Percentiles rank a stretch among this genome's conserved stretches.
Conservation (phyloP, 371 early-diverging fungal species). For the Mucor plumbeus region DNA sequence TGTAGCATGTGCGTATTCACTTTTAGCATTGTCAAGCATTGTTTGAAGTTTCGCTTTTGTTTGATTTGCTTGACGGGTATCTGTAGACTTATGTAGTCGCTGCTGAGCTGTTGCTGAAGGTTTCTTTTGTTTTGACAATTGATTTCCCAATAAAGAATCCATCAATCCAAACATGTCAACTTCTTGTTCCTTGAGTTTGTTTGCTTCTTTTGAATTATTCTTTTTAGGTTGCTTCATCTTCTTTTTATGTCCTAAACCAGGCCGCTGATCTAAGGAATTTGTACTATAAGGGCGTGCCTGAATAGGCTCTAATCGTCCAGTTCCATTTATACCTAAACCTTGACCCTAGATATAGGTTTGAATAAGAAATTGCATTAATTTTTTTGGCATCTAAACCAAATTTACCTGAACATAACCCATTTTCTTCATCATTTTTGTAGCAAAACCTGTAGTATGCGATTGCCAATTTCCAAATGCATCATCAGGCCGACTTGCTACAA, state of each 20-base stretch:
- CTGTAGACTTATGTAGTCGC: neutral
- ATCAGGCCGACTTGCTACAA: neutral
- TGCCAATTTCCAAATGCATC: conserved; percentile 33
- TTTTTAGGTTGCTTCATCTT: neutral
- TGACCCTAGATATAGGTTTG: conserved; percentile 22
- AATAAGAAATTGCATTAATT: too few relatives aligned
- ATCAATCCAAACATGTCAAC: conserved; percentile 25
- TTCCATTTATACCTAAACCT: conserved; percentile 35
- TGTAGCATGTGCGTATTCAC: conserved; percentile 14
- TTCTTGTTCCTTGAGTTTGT: conserved; percentile 1
- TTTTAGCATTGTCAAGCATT: conserved; percentile 17
- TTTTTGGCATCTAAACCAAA: too few relatives aligned
- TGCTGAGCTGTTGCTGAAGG: neutral
- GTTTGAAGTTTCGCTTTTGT: conserved; percentile 24
- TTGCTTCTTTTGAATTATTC: conserved; percentile 7
- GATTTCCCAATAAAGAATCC: conserved; percentile 20
- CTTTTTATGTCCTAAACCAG: conserved; percentile 17
- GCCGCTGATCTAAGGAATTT: conserved; percentile 1
- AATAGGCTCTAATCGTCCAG: conserved; percentile 34
- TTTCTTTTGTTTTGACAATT: neutral
- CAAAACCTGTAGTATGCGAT: conserved; percentile 44
- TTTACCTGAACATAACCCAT: conserved; percentile 44
- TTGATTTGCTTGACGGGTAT: conserved; percentile 9
- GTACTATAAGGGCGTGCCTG: conserved; percentile 9
- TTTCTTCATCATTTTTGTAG: conserved; percentile 42